Evolutionary conservation across 2,329 filamentous ascomycete species (phyloP), one percentile per base, ranked within the genome.

Genomic region (Calonectria naviculata): DNA sequence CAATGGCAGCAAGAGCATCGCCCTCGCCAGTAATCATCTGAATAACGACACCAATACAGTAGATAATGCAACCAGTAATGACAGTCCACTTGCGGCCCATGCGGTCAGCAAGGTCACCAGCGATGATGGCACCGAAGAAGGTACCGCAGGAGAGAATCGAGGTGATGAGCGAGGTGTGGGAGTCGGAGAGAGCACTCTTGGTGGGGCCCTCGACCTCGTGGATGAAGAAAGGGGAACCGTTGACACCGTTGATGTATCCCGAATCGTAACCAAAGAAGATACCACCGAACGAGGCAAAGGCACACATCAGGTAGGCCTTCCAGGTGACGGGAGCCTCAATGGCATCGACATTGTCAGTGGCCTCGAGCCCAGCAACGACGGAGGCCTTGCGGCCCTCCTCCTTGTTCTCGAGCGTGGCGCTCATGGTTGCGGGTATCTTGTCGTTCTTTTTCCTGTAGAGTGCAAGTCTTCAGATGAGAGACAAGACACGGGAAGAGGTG

Each of bases 181-280:
- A 81, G 47, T 86, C 82, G 42, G 73, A 75, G 36, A 91, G 78
- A 9, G 71, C 71, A 0, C 71, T 76, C 34, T 76, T 78, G 56
- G 75, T 81, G 31, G 79, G 72, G 71, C 87, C 85, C 76, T 88
- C 85, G 79, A 91, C 88, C 72, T 85, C 81, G 13, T 83, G 49
- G 80, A 88, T 86, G 84, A 92, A 91, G 81, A 84, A 83, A 15
- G 79, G 46, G 74, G 86, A 85, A 75, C 86, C 89, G 46, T 89
- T 84, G 70, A 92, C 90, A 80, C 91, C 91, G 81, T 90, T 91
- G 85, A 94, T 93, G 84, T 93, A 93, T 76, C 93, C 93, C 47
- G 92, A 93, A 79, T 95, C 93, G 83, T 93, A 95, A 61, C 93
- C 93, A 83, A 94, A 93, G 85, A 94, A 93, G 84, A 94, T 93